Base-by-base conservation (phyloP, 176 grass and related monocot species). In the Aegilops sharonensis region DNA sequence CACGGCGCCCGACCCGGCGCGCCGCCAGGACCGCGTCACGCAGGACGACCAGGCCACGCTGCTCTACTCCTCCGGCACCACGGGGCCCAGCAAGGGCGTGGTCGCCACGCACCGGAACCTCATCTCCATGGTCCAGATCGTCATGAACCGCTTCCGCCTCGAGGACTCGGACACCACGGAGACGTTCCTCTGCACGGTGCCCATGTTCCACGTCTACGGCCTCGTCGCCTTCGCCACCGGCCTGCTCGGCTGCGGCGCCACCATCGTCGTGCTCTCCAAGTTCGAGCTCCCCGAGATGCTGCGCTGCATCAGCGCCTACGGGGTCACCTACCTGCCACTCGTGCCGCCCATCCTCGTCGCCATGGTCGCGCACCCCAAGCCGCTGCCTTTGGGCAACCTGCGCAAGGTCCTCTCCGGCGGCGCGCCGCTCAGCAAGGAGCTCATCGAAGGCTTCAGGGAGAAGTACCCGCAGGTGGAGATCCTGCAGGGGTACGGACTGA, bases 151-250 rank as follows among this genome's bases (percentile, higher is more conserved):
- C 3, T 98, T 98, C 89, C 91, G 92, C 72, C 93, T 98, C 73
- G 93, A 98, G 68, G 86, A 65, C 0, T 85, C 88, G 1, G 73
- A 66, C 61, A n/a, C 21, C 29, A 91, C 88, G 0, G 85, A 95
- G 83, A 80, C 89, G 0, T 98, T 98, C 90, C 93, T 98, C 85
- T 98, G 95, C 89, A 98, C 93, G 0, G 95, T 98, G 39, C 93
- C 95, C 54, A 98, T 95, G 93, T 98, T 98, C 89, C 95, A 98
- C 80, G 93, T 98, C 48, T 98, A 95, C 83, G 95, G 95, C 54
- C 91, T 98, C 65, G 91, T 92, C 67, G 93, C 95, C 42, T 98
- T 95, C 84, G 95, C 95, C 34, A 98, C 91, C 20, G 95, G 95
- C 6, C 85, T 98, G 75, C 89, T 98, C 77, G 95, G 95, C 12